Percentiles rank a stretch among this genome's conserved stretches.
Conservation (phyloP, 495 filamentous ascomycete species). For the Penicillium angulare region DNA sequence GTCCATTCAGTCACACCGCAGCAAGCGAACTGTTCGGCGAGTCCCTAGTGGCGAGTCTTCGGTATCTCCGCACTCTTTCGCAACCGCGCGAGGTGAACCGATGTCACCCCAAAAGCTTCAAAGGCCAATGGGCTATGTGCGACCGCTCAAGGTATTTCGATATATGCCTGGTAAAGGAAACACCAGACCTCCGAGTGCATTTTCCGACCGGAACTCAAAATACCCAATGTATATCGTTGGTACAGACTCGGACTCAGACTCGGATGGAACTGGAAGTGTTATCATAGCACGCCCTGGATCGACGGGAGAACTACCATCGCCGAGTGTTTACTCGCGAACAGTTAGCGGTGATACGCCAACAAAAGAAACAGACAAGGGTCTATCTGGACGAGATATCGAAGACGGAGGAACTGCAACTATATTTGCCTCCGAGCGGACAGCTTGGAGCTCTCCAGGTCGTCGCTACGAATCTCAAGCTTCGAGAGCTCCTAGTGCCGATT, state of each 20-base stretch:
- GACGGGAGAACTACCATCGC: slow-evolving; percentile 26
- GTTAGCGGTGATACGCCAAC: slow-evolving; percentile 44
- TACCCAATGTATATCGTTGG: background rate
- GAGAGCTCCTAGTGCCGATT: slow-evolving; percentile 34
- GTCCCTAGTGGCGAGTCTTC: slow-evolving; percentile 37
- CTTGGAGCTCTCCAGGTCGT: slow-evolving; percentile 37
- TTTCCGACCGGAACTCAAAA: background rate
- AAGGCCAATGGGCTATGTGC: background rate
- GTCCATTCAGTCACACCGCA: slow-evolving; percentile 26
- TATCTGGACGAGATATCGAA: slow-evolving; percentile 9
- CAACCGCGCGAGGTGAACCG: slow-evolving; percentile 26
- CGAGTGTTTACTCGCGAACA: slow-evolving; percentile 57
- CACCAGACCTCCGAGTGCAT: background rate
- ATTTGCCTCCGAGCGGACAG: slow-evolving; percentile 35
- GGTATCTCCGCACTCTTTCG: slow-evolving; percentile 27
- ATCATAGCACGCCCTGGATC: slow-evolving; percentile 12
- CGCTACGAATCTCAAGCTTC: slow-evolving; percentile 1
- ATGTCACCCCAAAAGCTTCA: slow-evolving; percentile 20
- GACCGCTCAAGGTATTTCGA: background rate
- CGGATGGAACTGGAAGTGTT: slow-evolving; percentile 20
- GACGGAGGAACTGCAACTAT: slow-evolving; percentile 47
- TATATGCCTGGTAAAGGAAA: background rate
- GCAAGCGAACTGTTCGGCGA: slow-evolving; percentile 29
- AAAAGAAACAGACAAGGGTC: slow-evolving; percentile 7
- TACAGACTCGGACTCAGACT: slow-evolving; percentile 20